Evolutionary conservation across 305 asterid species (phyloP).

Genomic region (Solanum hybrid): DNA sequence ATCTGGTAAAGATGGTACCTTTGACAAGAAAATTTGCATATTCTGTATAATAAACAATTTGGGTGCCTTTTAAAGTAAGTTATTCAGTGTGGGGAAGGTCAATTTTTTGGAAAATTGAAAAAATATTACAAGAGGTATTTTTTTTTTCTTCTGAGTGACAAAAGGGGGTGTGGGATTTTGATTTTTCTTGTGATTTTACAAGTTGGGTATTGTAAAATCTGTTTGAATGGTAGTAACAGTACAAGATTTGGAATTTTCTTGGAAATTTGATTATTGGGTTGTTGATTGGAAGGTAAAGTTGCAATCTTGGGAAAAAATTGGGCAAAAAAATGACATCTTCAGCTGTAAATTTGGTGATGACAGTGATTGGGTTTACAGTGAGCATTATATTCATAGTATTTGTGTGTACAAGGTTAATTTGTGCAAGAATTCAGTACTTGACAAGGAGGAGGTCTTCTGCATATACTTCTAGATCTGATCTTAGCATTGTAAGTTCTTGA

Average conservation of each 20-base stretch:
- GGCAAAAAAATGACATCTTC: constrained; percentile 37
- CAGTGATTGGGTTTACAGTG: constrained; percentile 79
- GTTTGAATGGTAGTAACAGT: not conserved
- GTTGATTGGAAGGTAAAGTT: not conserved
- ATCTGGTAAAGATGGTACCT: not conserved
- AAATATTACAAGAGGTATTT: not conserved
- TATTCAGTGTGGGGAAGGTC: not conserved
- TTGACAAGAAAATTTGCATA: not conserved
- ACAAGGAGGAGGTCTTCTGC: constrained; percentile 48
- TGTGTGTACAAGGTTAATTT: constrained; percentile 81
- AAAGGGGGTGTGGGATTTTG: not conserved
- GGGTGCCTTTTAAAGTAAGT: not conserved
- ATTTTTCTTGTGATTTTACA: not conserved
- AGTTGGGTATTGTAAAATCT: not conserved
- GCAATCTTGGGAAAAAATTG: not conserved
- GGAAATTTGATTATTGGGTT: not conserved
- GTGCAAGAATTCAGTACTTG: constrained; percentile 65
- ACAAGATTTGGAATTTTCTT: not conserved
- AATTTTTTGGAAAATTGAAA: not conserved
- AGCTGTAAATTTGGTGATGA: constrained; percentile 79
- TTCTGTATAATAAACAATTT: not conserved
- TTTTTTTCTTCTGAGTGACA: not conserved
- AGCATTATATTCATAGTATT: constrained; percentile 78
- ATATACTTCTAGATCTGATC: constrained; percentile 57
- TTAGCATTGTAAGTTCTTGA: constrained; percentile 48